A percentile compares a stretch with the other conserved stretches of the same genome.
Conservation (phyloP, 768 basidiomycete genomes). For the Stropharia rugosoannulata region DNA sequence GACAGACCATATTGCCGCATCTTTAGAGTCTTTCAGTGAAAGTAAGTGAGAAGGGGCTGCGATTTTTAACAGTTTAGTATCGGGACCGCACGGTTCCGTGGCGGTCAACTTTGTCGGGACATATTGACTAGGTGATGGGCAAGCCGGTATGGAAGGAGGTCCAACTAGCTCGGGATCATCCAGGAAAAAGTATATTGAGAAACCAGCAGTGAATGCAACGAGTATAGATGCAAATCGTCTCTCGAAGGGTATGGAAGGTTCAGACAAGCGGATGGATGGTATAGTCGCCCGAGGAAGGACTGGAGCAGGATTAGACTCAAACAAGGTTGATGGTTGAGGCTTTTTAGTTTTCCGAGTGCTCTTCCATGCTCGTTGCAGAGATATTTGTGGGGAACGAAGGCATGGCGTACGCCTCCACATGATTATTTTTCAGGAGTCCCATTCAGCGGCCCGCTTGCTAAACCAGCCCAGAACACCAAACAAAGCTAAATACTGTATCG, state of each 20-base stretch:
- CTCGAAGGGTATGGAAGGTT: conserved; percentile 1
- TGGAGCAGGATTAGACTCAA: background rate
- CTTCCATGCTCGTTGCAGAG: conserved; percentile 3
- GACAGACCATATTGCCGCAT: conserved; percentile 64
- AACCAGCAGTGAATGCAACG: conserved; percentile 37
- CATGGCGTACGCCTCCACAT: background rate
- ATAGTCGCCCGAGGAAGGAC: background rate
- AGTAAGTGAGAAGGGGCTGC: conserved; percentile 47
- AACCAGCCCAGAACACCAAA: conserved; percentile 8
- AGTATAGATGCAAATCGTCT: conserved; percentile 24
- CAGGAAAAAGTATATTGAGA: conserved; percentile 51
- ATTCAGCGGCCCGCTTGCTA: background rate
- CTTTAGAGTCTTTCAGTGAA: conserved; percentile 20
- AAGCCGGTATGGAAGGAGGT: conserved; percentile 34
- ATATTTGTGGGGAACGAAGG: background rate
- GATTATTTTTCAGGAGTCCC: background rate
- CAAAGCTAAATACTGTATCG: conserved; percentile 16
- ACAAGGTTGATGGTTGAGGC: background rate
- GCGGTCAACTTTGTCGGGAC: conserved; percentile 59
- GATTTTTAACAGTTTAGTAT: conserved; percentile 67
- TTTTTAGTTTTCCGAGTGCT: background rate
- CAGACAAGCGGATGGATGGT: background rate
- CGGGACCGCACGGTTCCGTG: conserved; percentile 48
- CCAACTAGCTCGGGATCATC: conserved; percentile 46
- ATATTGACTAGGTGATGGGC: conserved; percentile 53